A percentile compares a stretch with the other conserved stretches of the same genome.
phyloP scores from a whole-genome alignment of 805 yeast genomes.

The Lachancea sp. region DNA sequence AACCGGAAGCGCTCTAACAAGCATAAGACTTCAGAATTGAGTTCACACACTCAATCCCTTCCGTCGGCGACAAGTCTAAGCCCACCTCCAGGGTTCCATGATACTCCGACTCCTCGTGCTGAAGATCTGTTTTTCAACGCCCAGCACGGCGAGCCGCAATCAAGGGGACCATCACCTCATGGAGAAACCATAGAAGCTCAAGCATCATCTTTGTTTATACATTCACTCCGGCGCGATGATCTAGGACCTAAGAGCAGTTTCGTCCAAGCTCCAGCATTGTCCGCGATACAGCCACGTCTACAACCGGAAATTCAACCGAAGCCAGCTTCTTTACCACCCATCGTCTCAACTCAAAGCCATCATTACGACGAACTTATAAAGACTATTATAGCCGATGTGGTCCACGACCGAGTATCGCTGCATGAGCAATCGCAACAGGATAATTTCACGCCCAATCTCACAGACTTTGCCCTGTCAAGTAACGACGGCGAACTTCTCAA shows the following conservation, averaged over 20 bases:
- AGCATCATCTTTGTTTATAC: background rate
- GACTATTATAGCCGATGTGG: constrained; percentile 21
- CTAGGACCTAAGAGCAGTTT: background rate
- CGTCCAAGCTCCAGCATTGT: background rate
- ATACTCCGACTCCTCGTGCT: constrained; percentile 6
- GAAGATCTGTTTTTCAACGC: constrained; percentile 3
- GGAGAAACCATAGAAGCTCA: background rate
- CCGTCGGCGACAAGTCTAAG: background rate
- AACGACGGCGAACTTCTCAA: constrained; percentile 22
- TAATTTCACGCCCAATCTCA: constrained; percentile 17
- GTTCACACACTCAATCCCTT: background rate
- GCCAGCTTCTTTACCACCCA: constrained; percentile 6
- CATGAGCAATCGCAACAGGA: constrained; percentile 22
- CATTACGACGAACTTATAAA: constrained; percentile 24
- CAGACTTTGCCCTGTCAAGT: constrained; percentile 28
- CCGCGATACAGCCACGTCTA: constrained; percentile 10
- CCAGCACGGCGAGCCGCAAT: background rate
- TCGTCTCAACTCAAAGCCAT: constrained; percentile 13
- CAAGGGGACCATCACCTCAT: background rate
- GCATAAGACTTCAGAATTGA: constrained; percentile 10
- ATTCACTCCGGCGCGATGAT: background rate
- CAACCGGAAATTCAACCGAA: constrained; percentile 1
- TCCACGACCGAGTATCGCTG: constrained; percentile 18
- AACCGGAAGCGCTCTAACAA: constrained; percentile 66
- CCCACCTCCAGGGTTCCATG: background rate